phyloP scores from a whole-genome alignment of 345 rosid genomes.

The Stellera chamaejasme region DNA sequence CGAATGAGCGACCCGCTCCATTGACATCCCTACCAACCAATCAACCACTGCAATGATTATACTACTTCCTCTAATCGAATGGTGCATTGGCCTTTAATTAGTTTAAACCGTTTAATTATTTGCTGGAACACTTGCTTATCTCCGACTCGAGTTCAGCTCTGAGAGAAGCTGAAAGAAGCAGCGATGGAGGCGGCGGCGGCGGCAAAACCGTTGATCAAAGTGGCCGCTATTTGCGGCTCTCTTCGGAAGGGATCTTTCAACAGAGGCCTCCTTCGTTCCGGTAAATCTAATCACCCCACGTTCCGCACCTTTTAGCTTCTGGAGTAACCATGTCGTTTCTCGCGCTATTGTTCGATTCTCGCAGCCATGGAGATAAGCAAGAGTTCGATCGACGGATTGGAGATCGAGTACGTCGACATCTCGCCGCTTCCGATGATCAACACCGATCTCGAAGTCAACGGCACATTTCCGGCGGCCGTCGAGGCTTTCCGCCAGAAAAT shows the following conservation, averaged over 20 bases:
- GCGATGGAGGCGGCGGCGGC: constrained; percentile 34
- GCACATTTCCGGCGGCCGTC: constrained; percentile 47
- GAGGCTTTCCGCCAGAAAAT: constrained; percentile 66
- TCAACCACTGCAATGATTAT: too few relatives aligned
- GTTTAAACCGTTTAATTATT: too few relatives aligned
- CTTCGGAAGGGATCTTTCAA: constrained; percentile 66
- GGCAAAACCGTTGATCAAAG: constrained; percentile 38
- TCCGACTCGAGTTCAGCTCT: neutral
- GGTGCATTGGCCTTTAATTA: too few relatives aligned
- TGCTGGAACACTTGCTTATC: too few relatives aligned
- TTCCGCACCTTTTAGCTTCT: neutral
- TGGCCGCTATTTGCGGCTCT: constrained; percentile 78
- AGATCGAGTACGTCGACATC: constrained; percentile 48
- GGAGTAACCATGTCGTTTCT: neutral
- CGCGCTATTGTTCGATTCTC: neutral
- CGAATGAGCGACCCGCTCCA: too few relatives aligned
- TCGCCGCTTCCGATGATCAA: constrained; percentile 58
- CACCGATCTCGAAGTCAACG: constrained; percentile 58
- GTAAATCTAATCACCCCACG: constrained; percentile 14
- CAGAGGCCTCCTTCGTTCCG: constrained; percentile 62
- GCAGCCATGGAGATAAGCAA: constrained; percentile 37
- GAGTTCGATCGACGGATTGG: constrained; percentile 33
- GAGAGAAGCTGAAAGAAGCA: neutral
- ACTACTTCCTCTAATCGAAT: too few relatives aligned
- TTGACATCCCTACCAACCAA: too few relatives aligned